Evolutionary conservation across 208 protist genomes (phyloP).

Genomic region (Acanthamoeba castellanii): DNA sequence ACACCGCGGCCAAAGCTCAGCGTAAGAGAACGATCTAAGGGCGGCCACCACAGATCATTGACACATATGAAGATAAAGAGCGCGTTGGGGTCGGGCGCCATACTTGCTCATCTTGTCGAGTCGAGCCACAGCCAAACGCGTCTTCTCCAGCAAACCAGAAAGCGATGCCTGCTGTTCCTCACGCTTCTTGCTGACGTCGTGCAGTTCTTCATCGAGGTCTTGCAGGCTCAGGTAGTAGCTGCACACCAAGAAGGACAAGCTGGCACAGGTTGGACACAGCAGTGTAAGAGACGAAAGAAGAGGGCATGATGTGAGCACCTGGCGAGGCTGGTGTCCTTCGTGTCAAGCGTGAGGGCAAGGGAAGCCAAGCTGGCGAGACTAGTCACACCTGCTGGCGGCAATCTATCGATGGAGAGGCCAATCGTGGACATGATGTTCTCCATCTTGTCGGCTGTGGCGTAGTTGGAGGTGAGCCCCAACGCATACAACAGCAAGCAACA

Average conservation of each 20-base stretch:
- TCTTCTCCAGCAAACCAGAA: constrained; percentile 29
- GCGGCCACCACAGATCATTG: background rate
- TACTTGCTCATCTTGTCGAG: constrained; percentile 57
- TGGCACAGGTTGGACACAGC: background rate
- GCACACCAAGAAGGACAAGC: background rate
- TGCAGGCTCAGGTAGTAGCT: constrained; percentile 2
- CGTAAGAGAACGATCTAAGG: background rate
- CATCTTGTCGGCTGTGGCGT: constrained; percentile 5
- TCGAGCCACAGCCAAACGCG: constrained; percentile 5
- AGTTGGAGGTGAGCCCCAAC: too few species aligned
- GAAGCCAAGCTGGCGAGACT: background rate
- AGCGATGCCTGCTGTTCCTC: background rate
- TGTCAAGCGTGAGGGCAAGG: constrained; percentile 44
- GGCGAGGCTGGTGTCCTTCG: constrained; percentile 20
- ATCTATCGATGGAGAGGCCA: background rate
- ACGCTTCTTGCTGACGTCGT: background rate
- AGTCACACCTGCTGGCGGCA: background rate
- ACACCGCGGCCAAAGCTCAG: background rate
- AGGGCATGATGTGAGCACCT: background rate
- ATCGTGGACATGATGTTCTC: constrained; percentile 45
- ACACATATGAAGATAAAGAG: background rate
- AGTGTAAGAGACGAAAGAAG: background rate
- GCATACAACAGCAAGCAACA: too few species aligned
- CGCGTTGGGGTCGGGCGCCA: background rate
- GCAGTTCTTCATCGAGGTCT: constrained; percentile 42